Evolutionary conservation across 345 rosid species (phyloP).

Genomic region (Excoecaria agallocha): DNA sequence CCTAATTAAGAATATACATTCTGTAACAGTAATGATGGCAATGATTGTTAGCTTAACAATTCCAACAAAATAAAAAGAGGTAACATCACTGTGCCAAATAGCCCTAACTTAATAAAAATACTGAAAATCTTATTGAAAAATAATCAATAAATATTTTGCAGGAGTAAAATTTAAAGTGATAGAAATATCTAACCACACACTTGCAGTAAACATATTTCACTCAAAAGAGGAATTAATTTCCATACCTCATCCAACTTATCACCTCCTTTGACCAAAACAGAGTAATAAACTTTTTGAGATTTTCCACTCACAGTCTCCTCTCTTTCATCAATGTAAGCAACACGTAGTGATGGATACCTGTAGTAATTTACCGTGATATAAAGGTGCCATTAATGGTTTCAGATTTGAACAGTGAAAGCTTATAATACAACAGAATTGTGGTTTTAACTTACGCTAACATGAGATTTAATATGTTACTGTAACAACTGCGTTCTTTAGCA

Average conservation of each 20-base stretch:
- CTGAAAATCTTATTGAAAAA: not conserved
- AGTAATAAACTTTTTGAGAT: constrained; percentile 59
- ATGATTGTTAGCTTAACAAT: not conserved
- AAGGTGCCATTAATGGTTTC: constrained; percentile 11
- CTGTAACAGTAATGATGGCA: not conserved
- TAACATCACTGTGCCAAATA: not conserved
- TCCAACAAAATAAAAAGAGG: not conserved
- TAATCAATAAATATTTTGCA: not conserved
- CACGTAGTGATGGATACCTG: constrained; percentile 89
- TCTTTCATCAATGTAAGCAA: constrained; percentile 87
- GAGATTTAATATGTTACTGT: constrained; percentile 73
- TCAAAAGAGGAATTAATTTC: constrained; percentile 9
- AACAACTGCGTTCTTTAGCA: constrained; percentile 51
- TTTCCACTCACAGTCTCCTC: constrained; percentile 58
- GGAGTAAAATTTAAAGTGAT: too few species aligned
- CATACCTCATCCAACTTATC: constrained; percentile 73
- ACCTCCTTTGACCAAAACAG: constrained; percentile 91
- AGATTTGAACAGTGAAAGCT: constrained; percentile 9
- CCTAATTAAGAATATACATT: too few species aligned
- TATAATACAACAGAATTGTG: not conserved
- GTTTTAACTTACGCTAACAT: constrained; percentile 71
- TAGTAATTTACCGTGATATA: constrained; percentile 16
- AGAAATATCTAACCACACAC: too few species aligned
- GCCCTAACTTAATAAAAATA: not conserved
- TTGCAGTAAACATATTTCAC: not conserved